Evolutionary conservation across 768 basidiomycete species (phyloP).

Genomic region (Tylopilus sp.): DNA sequence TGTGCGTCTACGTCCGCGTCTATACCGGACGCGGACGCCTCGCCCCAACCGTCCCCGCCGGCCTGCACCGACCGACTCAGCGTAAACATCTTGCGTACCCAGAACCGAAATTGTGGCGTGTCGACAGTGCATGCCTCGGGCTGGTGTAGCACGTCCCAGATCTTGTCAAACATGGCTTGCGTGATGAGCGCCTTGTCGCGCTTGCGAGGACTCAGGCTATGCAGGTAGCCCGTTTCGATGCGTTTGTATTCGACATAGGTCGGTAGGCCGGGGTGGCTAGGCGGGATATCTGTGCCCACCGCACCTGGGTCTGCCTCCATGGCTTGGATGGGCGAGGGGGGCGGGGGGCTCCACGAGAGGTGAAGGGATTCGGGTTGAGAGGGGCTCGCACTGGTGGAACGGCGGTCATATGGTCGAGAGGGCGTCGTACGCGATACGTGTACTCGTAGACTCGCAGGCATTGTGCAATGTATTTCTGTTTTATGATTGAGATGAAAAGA

Average conservation of each 20-base stretch:
- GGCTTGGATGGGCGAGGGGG: neutral
- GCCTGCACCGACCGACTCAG: constrained; percentile 33
- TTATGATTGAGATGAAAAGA: constrained; percentile 3
- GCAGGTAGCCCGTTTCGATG: constrained; percentile 57
- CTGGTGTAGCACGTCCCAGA: constrained; percentile 63
- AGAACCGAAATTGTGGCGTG: constrained; percentile 74
- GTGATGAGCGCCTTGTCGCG: constrained; percentile 71
- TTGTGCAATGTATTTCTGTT: constrained; percentile 1
- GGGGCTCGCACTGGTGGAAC: constrained; percentile 11
- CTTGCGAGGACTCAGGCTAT: constrained; percentile 53
- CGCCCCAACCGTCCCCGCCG: constrained; percentile 14
- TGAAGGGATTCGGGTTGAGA: neutral
- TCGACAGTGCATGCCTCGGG: constrained; percentile 43
- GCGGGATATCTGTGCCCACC: neutral
- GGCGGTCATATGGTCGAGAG: constrained; percentile 23
- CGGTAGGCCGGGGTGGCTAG: constrained; percentile 50
- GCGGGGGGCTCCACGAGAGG: neutral
- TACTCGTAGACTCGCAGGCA: constrained; percentile 22
- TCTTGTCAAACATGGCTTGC: constrained; percentile 64
- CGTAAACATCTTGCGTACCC: constrained; percentile 81
- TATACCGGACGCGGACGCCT: no score
- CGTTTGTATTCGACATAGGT: constrained; percentile 56
- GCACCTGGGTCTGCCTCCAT: neutral
- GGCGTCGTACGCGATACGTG: constrained; percentile 4
- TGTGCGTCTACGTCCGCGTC: constrained; percentile 6